phyloP scores from a whole-genome alignment of 2,329 filamentous ascomycete species.

The Thielaviopsis ethacetica region DNA sequence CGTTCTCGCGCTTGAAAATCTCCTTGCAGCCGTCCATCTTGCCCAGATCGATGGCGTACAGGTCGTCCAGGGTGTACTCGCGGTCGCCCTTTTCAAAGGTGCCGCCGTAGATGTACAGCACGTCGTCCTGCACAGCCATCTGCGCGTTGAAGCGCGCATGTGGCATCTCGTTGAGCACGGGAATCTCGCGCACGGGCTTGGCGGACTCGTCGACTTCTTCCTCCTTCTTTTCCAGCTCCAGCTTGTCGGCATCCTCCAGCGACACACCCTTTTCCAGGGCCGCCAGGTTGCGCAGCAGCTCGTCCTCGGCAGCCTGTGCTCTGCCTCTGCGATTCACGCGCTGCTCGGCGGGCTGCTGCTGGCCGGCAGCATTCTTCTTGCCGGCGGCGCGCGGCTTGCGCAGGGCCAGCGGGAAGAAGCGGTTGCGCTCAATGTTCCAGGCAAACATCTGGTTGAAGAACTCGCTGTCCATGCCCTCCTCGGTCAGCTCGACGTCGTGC shows the following conservation, averaged over 20 bases:
- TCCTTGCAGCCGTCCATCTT: constrained; percentile 91
- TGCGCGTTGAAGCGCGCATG: constrained; percentile 85
- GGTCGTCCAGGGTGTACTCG: constrained; percentile 89
- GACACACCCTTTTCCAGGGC: constrained; percentile 63
- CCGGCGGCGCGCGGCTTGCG: constrained; percentile 51
- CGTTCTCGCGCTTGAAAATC: constrained; percentile 66
- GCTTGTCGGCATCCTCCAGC: constrained; percentile 34
- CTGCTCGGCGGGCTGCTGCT: constrained; percentile 23
- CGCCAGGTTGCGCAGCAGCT: constrained; percentile 72
- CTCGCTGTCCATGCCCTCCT: constrained; percentile 91
- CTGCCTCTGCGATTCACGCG: constrained; percentile 48
- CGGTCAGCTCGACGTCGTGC: constrained; percentile 77
- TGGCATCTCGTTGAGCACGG: constrained; percentile 64
- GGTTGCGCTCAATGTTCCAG: constrained; percentile 90
- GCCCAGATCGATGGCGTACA: constrained; percentile 85
- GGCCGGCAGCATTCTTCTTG: constrained; percentile 27
- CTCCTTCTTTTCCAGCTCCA: constrained; percentile 31
- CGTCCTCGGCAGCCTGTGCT: constrained; percentile 80
- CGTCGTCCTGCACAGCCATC: constrained; percentile 78
- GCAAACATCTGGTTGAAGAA: constrained; percentile 89
- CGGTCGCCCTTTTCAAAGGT: constrained; percentile 90
- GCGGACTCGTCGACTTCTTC: constrained; percentile 32
- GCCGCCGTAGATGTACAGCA: constrained; percentile 85
- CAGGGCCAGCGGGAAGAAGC: constrained; percentile 73
- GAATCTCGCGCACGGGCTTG: constrained; percentile 43